phyloP scores from a whole-genome alignment of 2,329 filamentous ascomycete species.

The Westerdykella sp. region DNA sequence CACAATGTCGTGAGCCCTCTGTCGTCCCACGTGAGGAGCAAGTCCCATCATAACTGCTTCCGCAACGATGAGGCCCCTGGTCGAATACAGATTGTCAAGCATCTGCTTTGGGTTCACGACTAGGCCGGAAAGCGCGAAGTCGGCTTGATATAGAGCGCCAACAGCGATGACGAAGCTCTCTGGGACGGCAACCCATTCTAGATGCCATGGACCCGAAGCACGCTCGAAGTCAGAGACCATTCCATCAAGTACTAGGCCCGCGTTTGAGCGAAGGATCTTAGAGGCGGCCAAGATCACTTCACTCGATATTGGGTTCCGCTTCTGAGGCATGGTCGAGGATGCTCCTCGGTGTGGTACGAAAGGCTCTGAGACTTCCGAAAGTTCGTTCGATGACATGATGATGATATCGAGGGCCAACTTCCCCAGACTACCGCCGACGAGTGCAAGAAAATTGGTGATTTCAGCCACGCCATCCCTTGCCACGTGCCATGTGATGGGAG shows the following conservation, averaged over 20 bases:
- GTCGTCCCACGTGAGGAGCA: constrained; percentile 48
- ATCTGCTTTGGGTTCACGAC: constrained; percentile 48
- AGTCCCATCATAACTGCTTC: constrained; percentile 58
- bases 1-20: constrained; percentile 51
- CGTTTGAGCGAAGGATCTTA: constrained; percentile 49
- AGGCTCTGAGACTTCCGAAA: constrained; percentile 51
- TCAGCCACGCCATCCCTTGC: constrained; percentile 51
- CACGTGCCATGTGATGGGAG: constrained; percentile 54
- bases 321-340: constrained; percentile 38
- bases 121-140: constrained; percentile 49
- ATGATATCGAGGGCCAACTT: constrained; percentile 54
- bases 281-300: constrained; percentile 52
- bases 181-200: constrained; percentile 53
- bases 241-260: constrained; percentile 48
- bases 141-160: constrained; percentile 49
- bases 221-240: constrained; percentile 56
- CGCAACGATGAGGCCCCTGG: constrained; percentile 49
- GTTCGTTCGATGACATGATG: constrained; percentile 53
- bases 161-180: constrained; percentile 50
- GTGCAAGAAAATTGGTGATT: constrained; percentile 48
- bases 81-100: constrained; percentile 47
- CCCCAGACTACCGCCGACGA: constrained; percentile 49
- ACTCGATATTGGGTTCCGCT: constrained; percentile 54
- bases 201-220: constrained; percentile 53
- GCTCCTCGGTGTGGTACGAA: constrained; percentile 33